Evolutionary conservation across 257 asterid genomes (phyloP), one percentile per base, ranked within the genome.

Genomic region (Haberlea rhodopensis): DNA sequence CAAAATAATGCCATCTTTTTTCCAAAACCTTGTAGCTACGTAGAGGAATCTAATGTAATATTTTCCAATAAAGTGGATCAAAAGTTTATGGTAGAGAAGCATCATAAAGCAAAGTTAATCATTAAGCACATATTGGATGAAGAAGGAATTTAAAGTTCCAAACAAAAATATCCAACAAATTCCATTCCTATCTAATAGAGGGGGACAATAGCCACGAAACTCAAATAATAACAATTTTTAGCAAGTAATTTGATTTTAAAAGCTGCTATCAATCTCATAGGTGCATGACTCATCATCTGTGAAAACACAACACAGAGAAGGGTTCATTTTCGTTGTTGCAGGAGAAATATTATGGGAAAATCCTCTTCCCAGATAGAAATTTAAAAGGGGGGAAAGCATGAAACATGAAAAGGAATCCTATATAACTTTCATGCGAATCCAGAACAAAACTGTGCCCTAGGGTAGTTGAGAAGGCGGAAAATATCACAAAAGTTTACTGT

Each of bases 11-110:
- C 53, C 22, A 49, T 68, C 53, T 68, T 75, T 73, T 53, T 62
- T n/a, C 70, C 68, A 61, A 67, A 75, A 67, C 54, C 72, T 63
- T 68, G 22, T 29, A 70, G 72, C 68, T 74, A 68, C 66, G 71
- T 61, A 72, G 60, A 66, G 59, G 43, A 45, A 52, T 40, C 20
- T 7, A 70, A 70, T 75, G 73, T 54, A 71, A 79, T 62, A 66
- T 48, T 67, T 58, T 43, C 63, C 62, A 64, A 53, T 75, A 37
- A 72, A 70, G 72, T 61, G 62, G 74, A 55, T 37, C 27, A 54
- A 32, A 43, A 53, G 62, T 21, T 34, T 68, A 64, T 64, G 29
- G 19, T 53, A 60, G 65, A 51, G 65, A 37, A 48, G 45, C 53
- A 53, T 51, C 52, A 55, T 49, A 46, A 56, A 20, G 23, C 37